Base-by-base conservation (phyloP, 2,329 filamentous ascomycete species). In the Aspergillus aculeatinus region DNA sequence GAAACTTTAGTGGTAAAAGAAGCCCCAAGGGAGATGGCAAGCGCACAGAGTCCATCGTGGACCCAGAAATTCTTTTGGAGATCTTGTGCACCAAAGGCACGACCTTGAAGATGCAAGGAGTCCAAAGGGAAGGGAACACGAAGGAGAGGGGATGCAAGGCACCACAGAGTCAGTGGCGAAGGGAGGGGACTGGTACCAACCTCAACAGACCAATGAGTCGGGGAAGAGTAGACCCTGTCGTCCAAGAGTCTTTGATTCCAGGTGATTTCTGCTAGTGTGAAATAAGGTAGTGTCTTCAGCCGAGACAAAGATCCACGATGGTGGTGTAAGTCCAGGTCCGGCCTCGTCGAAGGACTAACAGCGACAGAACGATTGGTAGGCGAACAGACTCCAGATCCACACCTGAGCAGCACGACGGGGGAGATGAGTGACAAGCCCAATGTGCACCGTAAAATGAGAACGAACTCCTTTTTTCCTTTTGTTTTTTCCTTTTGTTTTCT, bases 101-200 rank as follows among this genome's bases (percentile, higher is more conserved):
- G 67, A 72, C 65, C 60, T 70, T 52, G 60, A 55, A 51, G 50
- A 69, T 69, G 72, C 72, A 74, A 74, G 72, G 72, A 71, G 70
- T 47, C 42, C 51, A 60, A 67, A 65, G 61, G 56, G 60, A 67
- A 64, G 64, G 60, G 61, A 58, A 60, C 62, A 61, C 48, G 64
- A 70, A 72, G 56, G 68, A 67, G 64, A 65, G 63, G 61, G 48
- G 63, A 74, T 74, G 72, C 73, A 75, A 75, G 73, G 73, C 72
- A 74, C 70, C 60, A 63, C 47, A 48, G 59, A 63, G 59, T 49
- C 59, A 59, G 60, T 64, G 69, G 68, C 65, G 60, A 64, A 65
- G 62, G 65, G 62, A 60, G 60, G 54, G 61, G 60, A 65, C 62
- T 66, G 58, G 57, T 60, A 69, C 72, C 68, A 70, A 74, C 71